Evolutionary conservation across 2,329 filamentous ascomycete genomes (phyloP).

Genomic region (Aspergillus sp.): DNA sequence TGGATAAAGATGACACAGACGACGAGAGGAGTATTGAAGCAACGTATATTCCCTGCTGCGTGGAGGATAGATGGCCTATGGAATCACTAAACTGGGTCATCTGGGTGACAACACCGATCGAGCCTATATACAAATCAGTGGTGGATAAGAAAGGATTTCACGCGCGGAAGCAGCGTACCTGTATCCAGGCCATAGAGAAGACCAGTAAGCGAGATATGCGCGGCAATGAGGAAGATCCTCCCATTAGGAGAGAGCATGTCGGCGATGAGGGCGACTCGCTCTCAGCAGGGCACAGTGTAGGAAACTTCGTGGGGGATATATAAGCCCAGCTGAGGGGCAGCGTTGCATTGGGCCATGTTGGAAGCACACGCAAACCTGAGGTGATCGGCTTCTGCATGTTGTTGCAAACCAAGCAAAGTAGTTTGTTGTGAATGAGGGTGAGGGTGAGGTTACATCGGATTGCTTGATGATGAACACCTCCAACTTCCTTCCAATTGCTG

Average conservation of each 20-base stretch:
- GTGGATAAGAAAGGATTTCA: neutral
- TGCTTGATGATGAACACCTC: no score
- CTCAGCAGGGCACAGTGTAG: neutral
- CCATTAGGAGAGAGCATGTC: conserved; percentile 10
- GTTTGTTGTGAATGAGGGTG: no score
- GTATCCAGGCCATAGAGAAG: conserved; percentile 17
- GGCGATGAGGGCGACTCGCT: neutral
- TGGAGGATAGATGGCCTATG: conserved; percentile 13
- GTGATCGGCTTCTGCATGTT: neutral
- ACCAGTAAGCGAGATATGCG: conserved; percentile 13
- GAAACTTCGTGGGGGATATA: neutral
- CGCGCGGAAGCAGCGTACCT: neutral
- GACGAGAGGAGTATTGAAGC: conserved; percentile 15
- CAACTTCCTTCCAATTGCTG: no score
- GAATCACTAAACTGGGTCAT: conserved; percentile 14
- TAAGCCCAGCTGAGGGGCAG: neutral
- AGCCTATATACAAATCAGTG: neutral
- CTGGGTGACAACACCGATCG: conserved; percentile 15
- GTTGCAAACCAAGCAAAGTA: no score
- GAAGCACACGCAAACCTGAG: neutral
- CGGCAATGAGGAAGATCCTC: conserved; percentile 13
- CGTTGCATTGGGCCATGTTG: neutral
- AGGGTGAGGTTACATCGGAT: no score
- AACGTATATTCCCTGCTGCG: conserved; percentile 16
- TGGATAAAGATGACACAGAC: conserved; percentile 10